Evolutionary conservation across 176 grass and related monocot genomes (phyloP).

Genomic region (Musa schizocarpa): DNA sequence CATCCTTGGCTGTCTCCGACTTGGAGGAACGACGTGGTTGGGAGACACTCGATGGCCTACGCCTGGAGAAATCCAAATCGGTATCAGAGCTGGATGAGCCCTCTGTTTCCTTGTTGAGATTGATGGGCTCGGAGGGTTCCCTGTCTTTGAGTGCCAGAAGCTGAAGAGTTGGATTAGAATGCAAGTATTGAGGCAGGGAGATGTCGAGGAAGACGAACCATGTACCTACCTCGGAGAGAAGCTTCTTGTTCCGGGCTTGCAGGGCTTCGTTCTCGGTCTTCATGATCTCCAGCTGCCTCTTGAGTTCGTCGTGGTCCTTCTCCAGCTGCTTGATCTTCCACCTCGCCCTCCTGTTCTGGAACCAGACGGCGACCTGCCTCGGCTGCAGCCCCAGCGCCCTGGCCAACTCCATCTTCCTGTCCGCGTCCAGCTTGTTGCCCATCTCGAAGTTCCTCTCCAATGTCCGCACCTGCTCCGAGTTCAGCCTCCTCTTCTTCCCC

Average conservation of each 20-base stretch:
- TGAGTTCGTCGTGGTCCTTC: background rate
- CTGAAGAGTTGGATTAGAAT: background rate
- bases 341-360: constrained; percentile 15
- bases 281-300: constrained; percentile 1
- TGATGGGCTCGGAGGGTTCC: constrained; percentile 5
- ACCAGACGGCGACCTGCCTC: constrained; percentile 13
- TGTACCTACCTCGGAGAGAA: constrained; percentile 1
- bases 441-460: constrained; percentile 12
- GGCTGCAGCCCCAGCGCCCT: constrained; percentile 3
- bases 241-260: constrained; percentile 11
- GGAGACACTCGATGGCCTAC: background rate
- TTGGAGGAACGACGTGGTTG: background rate
- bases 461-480: constrained; percentile 8
- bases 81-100: constrained; percentile 2
- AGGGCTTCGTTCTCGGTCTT: constrained; percentile 4
- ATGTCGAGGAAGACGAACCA: too few relatives aligned
- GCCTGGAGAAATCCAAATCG: background rate
- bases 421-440: constrained; percentile 10
- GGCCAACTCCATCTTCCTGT: constrained; percentile 8
- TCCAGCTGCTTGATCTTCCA: constrained; percentile 18
- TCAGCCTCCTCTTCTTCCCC: constrained; percentile 10
- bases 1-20: background rate
- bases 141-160: constrained; percentile 1
- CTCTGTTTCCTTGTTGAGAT: constrained; percentile 14
- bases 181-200: too few relatives aligned